Evolutionary conservation across 148 eudicot genomes (phyloP), one percentile per base, ranked within the genome.

Genomic region (Chenopodium formosanum): DNA sequence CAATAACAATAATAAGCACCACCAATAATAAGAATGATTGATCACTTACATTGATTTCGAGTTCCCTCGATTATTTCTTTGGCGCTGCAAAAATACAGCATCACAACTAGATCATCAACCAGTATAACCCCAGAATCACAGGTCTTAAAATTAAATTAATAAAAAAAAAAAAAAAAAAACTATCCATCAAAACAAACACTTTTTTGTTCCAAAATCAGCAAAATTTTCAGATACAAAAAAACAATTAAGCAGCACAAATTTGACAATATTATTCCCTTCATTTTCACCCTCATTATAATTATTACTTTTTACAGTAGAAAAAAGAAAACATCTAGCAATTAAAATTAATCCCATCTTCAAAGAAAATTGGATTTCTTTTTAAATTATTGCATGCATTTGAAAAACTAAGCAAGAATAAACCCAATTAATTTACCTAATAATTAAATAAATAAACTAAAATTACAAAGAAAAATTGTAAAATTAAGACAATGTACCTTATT

Each of bases 401-500:
- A 27, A 75, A 68, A 19, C 20, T 29, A 29, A 52, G 66, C 74
- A 63, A 63, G 9, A 40, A 34, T 1, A 23, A 63, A 13, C 20
- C 52, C 9, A 10, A 56, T 14, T 12, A 56, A 56, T 4, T 13
- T 16, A 47, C 5, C 44, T 4, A 40, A 40, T 40, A 40, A 40
- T 9, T 11, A 27, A 47, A 0, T 0, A 46, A 62, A 16, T 8
- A 44, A 73, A 17, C 40, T 25, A 8, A 17, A 47, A 9, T 1
- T 10, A 23, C 48, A 7, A 4, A 8, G 12, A 7, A 10, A 65
- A 77, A 27, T 8, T 4, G 17, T 40, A 37, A 74, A 77, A 50
- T 19, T 2, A 76, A 40, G 14, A 79, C 34, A 72, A 84, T 82
- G 85, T 81, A 86, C 91, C 87, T 88, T 74, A 9, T 62, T 50